A percentile compares a stretch with the other conserved stretches of the same genome.
These are phyloP conservation scores for Penicillium salamii DNA, from an alignment of 495 filamentous ascomycete genomes.

Conservation along the genomic window DNA sequence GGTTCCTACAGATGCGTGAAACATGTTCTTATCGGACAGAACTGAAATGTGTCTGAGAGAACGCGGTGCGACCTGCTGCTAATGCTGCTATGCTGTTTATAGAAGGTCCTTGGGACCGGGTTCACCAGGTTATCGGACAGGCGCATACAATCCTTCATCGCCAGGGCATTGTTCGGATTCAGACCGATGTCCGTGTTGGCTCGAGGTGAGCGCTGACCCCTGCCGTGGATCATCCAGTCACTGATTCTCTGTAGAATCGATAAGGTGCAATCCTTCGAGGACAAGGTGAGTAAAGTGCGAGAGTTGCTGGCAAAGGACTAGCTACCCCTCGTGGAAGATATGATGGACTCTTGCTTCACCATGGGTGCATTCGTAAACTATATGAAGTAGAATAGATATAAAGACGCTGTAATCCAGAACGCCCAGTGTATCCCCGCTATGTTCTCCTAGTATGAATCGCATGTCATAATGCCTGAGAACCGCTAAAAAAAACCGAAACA, in stretches of 20 bases:
- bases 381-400: not conserved
- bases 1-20: not conserved
- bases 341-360: not conserved
- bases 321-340: not conserved
- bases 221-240: too few relatives aligned
- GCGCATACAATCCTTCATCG: conserved; percentile 82
- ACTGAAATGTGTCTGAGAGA: not conserved
- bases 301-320: conserved; percentile 49
- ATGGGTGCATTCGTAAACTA: not conserved
- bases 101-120: conserved; percentile 92
- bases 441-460: not conserved
- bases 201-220: conserved; percentile 59
- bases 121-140: conserved; percentile 86
- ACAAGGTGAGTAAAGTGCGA: conserved; percentile 66
- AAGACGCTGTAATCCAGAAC: not conserved
- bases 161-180: conserved; percentile 76
- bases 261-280: conserved; percentile 62
- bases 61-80: not conserved
- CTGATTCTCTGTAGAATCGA: conserved; percentile 53
- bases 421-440: not conserved
- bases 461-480: too few relatives aligned
- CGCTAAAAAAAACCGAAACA: too few relatives aligned
- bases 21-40: not conserved
- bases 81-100: conserved; percentile 4
- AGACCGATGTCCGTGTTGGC: conserved; percentile 85